Conservation (phyloP, 176 grass and related monocot genomes). For the Typha latifolia region DNA sequence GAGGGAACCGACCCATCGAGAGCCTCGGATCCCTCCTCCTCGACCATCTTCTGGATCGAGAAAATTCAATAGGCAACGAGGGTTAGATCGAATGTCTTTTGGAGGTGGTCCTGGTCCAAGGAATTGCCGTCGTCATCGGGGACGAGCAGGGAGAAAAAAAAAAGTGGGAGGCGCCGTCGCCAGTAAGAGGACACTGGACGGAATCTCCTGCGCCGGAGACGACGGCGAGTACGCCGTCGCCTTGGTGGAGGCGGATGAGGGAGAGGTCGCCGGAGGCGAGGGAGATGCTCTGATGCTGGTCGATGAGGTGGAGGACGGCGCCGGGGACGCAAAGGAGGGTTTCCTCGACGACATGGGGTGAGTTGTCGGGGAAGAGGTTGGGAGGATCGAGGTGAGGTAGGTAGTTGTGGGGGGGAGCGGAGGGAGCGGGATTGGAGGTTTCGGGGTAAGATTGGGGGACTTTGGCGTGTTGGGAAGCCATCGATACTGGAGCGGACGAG, state of each 20-base stretch:
- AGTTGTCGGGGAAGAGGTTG: background rate
- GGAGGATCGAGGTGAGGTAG: background rate
- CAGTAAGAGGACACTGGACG: slow-evolving; percentile 65
- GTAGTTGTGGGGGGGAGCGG: background rate
- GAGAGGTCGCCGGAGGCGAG: slow-evolving; percentile 57
- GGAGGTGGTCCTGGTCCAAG: slow-evolving; percentile 32
- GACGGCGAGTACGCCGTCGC: slow-evolving; percentile 48
- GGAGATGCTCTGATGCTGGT: slow-evolving; percentile 51
- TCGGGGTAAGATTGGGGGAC: slow-evolving; percentile 46
- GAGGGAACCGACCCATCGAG: slow-evolving; percentile 6
- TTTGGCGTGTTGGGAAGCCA: slow-evolving; percentile 43
- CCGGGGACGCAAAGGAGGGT: slow-evolving; percentile 36
- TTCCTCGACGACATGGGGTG: slow-evolving; percentile 20
- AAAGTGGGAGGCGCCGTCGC: slow-evolving; percentile 64
- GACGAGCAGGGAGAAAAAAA: slow-evolving; percentile 63
- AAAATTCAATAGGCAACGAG: slow-evolving; percentile 42
- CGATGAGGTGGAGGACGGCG: slow-evolving; percentile 62
- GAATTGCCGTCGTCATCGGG: slow-evolving; percentile 34
- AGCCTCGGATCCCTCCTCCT: background rate
- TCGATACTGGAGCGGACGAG: slow-evolving; percentile 36
- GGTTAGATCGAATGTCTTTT: slow-evolving; percentile 27
- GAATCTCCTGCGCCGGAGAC: slow-evolving; percentile 31
- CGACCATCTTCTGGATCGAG: slow-evolving; percentile 49
- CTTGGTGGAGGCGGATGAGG: slow-evolving; percentile 53
- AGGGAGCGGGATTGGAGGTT: slow-evolving; percentile 3